Evolutionary conservation across 306 rosid species (phyloP).

Genomic region (Inga oerstediana): DNA sequence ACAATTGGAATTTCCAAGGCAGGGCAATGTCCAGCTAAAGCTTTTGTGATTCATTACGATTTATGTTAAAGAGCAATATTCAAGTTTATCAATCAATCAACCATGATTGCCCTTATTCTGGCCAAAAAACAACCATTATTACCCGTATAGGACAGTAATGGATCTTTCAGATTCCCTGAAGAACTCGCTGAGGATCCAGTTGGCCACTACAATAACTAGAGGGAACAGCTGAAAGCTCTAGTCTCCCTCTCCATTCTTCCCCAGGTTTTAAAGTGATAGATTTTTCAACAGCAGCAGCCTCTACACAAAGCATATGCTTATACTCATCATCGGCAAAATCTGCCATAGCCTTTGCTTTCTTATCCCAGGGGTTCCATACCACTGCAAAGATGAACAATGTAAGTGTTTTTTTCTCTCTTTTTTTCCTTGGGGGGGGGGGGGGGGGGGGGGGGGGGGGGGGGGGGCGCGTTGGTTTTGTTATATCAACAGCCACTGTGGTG

Average conservation of each 20-base stretch:
- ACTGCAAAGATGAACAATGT: constrained; percentile 50
- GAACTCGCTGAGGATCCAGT: constrained; percentile 90
- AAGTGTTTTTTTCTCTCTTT: too few relatives aligned
- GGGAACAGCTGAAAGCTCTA: constrained; percentile 93
- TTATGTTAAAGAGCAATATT: not conserved
- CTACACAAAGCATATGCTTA: constrained; percentile 93
- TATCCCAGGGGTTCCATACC: constrained; percentile 99
- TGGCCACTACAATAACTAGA: constrained; percentile 98
- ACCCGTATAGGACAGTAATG: constrained; percentile 75
- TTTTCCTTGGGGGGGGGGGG: too few relatives aligned
- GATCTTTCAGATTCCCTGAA: constrained; percentile 63
- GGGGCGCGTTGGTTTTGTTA: not conserved
- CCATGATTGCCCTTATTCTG: constrained; percentile 54
- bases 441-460: too few relatives aligned
- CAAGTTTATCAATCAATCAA: constrained; percentile 10
- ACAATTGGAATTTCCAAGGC: not conserved
- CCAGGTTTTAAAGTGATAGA: constrained; percentile 92
- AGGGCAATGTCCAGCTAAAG: constrained; percentile 5
- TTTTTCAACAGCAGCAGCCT: constrained; percentile 86
- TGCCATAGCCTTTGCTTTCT: constrained; percentile 91
- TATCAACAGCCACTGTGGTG: not conserved
- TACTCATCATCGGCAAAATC: constrained; percentile 99
- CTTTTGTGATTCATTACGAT: not conserved
- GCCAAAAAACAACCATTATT: constrained; percentile 3
- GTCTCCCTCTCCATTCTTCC: constrained; percentile 97